Percentiles rank a stretch among this genome's conserved stretches.
These are phyloP conservation scores for Suillus decipiens DNA, from an alignment of 768 basidiomycete species.

Conservation along the genomic window DNA sequence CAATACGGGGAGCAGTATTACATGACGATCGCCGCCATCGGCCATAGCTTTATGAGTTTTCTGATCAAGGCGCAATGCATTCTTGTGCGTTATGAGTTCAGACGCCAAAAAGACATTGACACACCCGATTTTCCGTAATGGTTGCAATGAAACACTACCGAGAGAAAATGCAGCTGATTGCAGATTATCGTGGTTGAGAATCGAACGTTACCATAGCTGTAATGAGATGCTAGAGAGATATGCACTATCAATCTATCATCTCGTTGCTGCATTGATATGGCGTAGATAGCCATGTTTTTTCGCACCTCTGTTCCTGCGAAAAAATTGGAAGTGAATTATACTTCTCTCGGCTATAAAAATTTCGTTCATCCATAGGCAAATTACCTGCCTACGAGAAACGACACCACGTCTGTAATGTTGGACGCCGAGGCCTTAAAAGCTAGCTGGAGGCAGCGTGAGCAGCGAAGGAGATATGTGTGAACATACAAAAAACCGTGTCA, in stretches of 20 bases:
- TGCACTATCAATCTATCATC: not conserved
- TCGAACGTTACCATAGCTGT: not conserved
- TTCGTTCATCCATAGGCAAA: not conserved
- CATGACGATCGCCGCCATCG: constrained; percentile 30
- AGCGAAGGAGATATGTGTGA: not conserved
- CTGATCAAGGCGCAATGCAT: constrained; percentile 19
- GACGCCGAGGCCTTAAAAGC: no score
- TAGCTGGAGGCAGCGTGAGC: not conserved
- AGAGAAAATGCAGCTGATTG: not conserved
- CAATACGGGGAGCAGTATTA: constrained; percentile 29
- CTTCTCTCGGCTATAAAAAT: not conserved
- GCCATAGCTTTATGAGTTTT: constrained; percentile 30
- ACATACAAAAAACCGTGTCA: constrained; percentile 18
- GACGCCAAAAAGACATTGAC: constrained; percentile 13
- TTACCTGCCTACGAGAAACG: constrained; percentile 31
- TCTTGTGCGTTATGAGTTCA: not conserved
- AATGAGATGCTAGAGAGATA: not conserved
- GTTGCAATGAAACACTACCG: no score
- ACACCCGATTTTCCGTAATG: constrained; percentile 30
- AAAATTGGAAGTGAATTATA: not conserved
- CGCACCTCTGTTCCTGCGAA: not conserved
- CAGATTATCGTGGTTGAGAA: not conserved
- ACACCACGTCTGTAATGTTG: constrained; percentile 23
- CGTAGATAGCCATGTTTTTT: not conserved
- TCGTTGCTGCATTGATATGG: not conserved